Conservation (phyloP, 331 rosid species). For the Rosa hybrid region DNA sequence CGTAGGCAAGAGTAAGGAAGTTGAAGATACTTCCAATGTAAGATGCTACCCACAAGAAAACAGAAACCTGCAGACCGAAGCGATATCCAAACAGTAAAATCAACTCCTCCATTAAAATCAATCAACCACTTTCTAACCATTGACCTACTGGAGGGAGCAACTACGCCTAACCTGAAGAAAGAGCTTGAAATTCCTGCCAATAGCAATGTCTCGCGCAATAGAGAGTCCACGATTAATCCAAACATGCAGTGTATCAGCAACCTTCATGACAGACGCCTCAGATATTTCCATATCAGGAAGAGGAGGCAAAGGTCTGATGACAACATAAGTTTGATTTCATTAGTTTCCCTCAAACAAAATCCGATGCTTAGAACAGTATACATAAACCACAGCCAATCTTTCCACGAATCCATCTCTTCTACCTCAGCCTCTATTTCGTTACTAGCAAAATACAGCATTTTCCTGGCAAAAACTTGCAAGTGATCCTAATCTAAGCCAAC, state of each 20-base stretch:
- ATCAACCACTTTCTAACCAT: slow-evolving; percentile 1
- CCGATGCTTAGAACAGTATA: neutral
- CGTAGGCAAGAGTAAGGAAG: slow-evolving; percentile 67
- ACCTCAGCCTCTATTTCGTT: neutral
- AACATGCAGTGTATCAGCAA: slow-evolving; percentile 60
- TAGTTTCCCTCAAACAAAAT: slow-evolving; percentile 19
- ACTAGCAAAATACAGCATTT: neutral
- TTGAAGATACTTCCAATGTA: slow-evolving; percentile 70
- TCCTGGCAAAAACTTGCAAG: neutral
- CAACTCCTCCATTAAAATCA: neutral
- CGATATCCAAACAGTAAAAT: neutral
- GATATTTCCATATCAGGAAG: slow-evolving; percentile 91
- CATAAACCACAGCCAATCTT: neutral
- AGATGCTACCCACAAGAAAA: slow-evolving; percentile 61
- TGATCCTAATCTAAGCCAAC: neutral
- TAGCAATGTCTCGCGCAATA: slow-evolving; percentile 75
- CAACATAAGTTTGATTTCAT: slow-evolving; percentile 14
- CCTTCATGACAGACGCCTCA: slow-evolving; percentile 54
- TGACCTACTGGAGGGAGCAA: slow-evolving; percentile 5
- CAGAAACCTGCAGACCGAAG: slow-evolving; percentile 60
- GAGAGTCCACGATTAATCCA: slow-evolving; percentile 66
- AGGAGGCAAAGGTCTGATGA: slow-evolving; percentile 91
- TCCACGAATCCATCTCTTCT: neutral
- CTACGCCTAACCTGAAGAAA: slow-evolving; percentile 57
- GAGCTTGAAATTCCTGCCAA: slow-evolving; percentile 67